Evolutionary conservation across 345 rosid genomes (phyloP).

Genomic region (Eucalyptus rudis): DNA sequence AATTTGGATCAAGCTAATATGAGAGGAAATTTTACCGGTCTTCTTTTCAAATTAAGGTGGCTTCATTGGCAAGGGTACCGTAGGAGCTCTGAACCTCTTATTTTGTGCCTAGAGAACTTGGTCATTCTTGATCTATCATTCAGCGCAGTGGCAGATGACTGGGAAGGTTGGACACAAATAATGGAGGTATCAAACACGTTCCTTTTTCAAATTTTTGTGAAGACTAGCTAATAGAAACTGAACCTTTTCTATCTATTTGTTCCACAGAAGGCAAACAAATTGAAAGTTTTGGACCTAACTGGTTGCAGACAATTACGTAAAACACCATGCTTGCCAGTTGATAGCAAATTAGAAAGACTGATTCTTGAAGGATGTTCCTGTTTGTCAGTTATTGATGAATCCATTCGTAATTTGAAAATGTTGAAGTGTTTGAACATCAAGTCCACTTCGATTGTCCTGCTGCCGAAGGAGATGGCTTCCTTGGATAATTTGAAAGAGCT

Average conservation of each 20-base stretch:
- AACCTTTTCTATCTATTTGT: not conserved
- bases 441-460: not conserved
- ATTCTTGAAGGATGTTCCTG: not conserved
- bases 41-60: too few relatives aligned
- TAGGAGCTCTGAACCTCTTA: too few relatives aligned
- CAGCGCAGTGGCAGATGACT: too few relatives aligned
- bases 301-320: not conserved
- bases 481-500: not conserved
- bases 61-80: too few relatives aligned
- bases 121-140: too few relatives aligned
- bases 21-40: too few relatives aligned
- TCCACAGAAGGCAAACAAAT: not conserved
- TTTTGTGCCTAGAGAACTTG: rapidly evolving
- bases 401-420: not conserved
- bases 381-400: not conserved
- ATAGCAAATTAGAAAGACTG: not conserved
- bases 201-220: not conserved
- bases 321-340: not conserved
- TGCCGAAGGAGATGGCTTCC: not conserved
- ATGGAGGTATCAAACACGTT: too few relatives aligned
- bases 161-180: too few relatives aligned
- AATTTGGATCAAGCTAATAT: too few relatives aligned
- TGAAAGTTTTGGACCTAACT: not conserved
- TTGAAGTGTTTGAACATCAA: not conserved
- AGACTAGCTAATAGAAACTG: not conserved